Conservation (phyloP, 768 basidiomycete genomes). For the Coprinopsis strossmayeri region DNA sequence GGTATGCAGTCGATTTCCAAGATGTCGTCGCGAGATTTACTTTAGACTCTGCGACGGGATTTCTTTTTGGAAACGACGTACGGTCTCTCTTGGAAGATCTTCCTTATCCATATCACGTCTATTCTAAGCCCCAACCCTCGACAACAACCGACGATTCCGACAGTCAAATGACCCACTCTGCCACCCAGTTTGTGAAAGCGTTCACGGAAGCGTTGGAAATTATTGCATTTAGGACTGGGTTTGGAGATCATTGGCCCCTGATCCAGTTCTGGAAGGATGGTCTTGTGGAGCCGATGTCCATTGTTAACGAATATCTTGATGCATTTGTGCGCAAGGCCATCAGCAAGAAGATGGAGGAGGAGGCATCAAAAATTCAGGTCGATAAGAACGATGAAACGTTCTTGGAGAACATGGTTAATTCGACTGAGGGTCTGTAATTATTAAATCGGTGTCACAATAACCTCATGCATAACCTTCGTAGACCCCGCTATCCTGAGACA, state of each 20-base stretch:
- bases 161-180: constrained; percentile 21
- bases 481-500: constrained; percentile 1
- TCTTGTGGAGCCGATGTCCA: constrained; percentile 35
- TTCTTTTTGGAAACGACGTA: constrained; percentile 46
- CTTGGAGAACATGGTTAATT: constrained; percentile 47
- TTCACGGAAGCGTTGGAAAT: constrained; percentile 43
- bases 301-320: constrained; percentile 45
- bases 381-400: constrained; percentile 29
- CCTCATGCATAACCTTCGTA: not conserved
- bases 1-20: constrained; percentile 55
- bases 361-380: constrained; percentile 12
- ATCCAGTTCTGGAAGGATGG: constrained; percentile 46
- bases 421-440: constrained; percentile 38
- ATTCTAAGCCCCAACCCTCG: not conserved
- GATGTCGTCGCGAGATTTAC: constrained; percentile 53
- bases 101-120: constrained; percentile 33
- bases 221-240: constrained; percentile 30
- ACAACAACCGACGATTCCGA: constrained; percentile 15
- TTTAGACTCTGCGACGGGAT: constrained; percentile 52
- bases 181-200: constrained; percentile 38
- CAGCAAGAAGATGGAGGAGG: constrained; percentile 25
- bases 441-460: not conserved
- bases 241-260: constrained; percentile 44
- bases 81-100: constrained; percentile 39
- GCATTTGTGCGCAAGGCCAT: constrained; percentile 47